Evolutionary conservation across 2,329 filamentous ascomycete genomes (phyloP).

Genomic region (Alternaria hordeiaustralica): DNA sequence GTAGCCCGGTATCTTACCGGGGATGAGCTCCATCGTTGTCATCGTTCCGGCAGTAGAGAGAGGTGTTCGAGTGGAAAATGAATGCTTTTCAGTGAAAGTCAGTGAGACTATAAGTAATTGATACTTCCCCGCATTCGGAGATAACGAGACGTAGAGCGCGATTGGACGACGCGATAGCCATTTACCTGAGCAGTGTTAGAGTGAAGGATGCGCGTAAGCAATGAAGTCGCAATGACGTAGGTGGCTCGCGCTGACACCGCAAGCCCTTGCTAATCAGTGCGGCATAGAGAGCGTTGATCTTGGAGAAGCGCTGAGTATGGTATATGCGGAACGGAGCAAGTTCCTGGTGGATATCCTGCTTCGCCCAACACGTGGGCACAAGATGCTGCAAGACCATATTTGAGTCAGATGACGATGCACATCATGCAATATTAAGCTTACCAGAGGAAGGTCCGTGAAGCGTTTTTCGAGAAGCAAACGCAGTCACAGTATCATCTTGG

Average conservation of each 20-base stretch:
- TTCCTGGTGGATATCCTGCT: too few species aligned
- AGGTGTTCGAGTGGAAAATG: background rate
- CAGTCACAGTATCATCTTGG: too few species aligned
- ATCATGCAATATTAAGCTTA: too few species aligned
- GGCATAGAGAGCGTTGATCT: too few species aligned
- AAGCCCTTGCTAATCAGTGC: too few species aligned
- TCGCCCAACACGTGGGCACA: too few species aligned
- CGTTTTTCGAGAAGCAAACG: too few species aligned
- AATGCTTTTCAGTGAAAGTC: background rate
- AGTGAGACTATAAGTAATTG: background rate
- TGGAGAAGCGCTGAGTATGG: too few species aligned
- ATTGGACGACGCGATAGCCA: background rate
- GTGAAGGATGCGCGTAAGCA: background rate
- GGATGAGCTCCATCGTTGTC: background rate
- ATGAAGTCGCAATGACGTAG: background rate
- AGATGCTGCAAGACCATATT: too few species aligned
- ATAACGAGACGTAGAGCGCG: background rate
- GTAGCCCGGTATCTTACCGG: background rate
- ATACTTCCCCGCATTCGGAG: background rate
- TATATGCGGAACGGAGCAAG: too few species aligned
- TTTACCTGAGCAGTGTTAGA: background rate
- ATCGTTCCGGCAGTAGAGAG: accelerated
- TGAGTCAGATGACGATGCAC: too few species aligned
- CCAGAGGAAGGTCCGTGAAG: too few species aligned
- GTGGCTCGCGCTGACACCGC: background rate